Percentiles rank a stretch among this genome's conserved stretches.
phyloP scores from a whole-genome alignment of 75 land plant species.

The Sequoiadendron giganteum region DNA sequence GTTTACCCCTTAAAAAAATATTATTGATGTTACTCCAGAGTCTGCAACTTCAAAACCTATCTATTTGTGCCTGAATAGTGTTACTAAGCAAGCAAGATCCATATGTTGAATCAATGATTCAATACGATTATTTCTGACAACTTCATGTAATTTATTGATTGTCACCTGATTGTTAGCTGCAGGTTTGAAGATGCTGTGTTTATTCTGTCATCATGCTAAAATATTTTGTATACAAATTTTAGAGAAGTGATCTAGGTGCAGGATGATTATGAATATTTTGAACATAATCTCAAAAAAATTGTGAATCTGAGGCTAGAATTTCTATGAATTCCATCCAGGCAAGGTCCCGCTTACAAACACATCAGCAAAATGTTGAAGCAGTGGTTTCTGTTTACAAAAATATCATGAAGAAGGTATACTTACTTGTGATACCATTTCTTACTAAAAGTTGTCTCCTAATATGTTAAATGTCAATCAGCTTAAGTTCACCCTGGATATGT shows the following conservation, averaged over 20 bases:
- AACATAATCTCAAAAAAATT: background rate
- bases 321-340: constrained; percentile 35
- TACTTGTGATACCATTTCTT: background rate
- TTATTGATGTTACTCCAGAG: background rate
- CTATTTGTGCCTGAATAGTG: background rate
- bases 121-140: background rate
- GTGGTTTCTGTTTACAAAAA: constrained; percentile 56
- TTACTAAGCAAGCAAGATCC: background rate
- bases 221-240: background rate
- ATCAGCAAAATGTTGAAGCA: constrained; percentile 63
- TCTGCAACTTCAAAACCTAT: background rate
- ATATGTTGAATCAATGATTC: background rate
- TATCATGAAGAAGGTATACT: constrained; percentile 56
- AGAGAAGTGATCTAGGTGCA: background rate
- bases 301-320: background rate
- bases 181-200: background rate
- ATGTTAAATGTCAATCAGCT: background rate
- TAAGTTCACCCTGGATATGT: background rate
- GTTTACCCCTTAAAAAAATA: background rate
- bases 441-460: background rate
- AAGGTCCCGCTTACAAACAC: constrained; percentile 68
- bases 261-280: background rate
- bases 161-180: background rate
- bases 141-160: background rate
- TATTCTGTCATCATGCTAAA: background rate